phyloP scores from a whole-genome alignment of 2,329 filamentous ascomycete genomes.

The Cercospora sesami region DNA sequence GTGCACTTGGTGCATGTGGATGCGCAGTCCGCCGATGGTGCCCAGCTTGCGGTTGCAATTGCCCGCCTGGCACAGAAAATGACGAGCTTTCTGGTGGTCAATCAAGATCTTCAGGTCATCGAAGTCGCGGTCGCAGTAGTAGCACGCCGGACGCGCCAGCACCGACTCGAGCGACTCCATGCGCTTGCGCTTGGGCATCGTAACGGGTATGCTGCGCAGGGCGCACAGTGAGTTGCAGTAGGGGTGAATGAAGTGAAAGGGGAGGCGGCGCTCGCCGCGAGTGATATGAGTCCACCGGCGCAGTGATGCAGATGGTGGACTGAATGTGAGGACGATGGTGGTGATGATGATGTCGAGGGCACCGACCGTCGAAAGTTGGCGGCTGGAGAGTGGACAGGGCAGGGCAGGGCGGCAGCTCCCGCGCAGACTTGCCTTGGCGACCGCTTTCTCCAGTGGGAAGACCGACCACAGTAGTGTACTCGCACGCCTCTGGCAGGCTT shows the following conservation, averaged over 20 bases:
- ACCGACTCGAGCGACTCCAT: conserved; percentile 86
- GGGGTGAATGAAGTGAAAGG: not conserved
- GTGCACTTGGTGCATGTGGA: conserved; percentile 98
- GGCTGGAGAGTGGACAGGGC: not conserved
- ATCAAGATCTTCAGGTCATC: conserved; percentile 96
- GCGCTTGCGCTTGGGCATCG: conserved; percentile 56
- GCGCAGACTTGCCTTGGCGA: not conserved
- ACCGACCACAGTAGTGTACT: not conserved
- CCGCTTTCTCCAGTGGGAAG: not conserved
- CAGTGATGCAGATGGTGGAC: not conserved
- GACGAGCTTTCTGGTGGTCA: conserved; percentile 97
- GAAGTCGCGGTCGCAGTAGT: conserved; percentile 99
- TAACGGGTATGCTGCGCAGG: not conserved
- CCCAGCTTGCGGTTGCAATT: conserved; percentile 84
- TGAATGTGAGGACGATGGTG: not conserved
- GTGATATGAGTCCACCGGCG: not conserved
- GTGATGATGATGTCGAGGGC: not conserved
- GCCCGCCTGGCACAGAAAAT: conserved; percentile 82
- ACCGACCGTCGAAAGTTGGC: not conserved
- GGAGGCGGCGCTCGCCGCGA: not conserved
- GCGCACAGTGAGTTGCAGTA: not conserved
- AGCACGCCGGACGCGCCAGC: conserved; percentile 88
- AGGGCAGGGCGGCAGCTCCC: not conserved
- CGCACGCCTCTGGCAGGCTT: not conserved
- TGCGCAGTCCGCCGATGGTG: conserved; percentile 90